A percentile compares a stretch with the other conserved stretches of the same genome.
These are phyloP conservation scores for Clitopilus passeckerianus DNA, from an alignment of 768 basidiomycete species.

Conservation along the genomic window DNA sequence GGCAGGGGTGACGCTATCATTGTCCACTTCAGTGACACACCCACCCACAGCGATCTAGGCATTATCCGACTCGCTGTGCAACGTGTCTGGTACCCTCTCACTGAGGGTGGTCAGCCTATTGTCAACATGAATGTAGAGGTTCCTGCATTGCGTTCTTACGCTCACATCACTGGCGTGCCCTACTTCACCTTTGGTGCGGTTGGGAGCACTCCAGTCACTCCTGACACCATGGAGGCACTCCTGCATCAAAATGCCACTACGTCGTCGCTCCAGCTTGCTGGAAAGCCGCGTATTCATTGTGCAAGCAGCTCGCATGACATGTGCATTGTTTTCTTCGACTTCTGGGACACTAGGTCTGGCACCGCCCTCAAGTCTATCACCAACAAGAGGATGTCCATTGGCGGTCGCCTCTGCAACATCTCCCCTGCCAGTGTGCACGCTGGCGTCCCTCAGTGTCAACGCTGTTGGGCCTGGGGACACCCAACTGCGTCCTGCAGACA, in stretches of 20 bases:
- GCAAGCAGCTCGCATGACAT: background rate
- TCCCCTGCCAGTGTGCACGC: background rate
- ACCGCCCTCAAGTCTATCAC: background rate
- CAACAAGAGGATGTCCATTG: too few species aligned
- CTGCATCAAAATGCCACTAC: background rate
- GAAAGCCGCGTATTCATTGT: background rate
- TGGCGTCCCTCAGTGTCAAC: background rate
- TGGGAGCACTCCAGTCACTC: background rate
- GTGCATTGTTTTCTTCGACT: too few species aligned
- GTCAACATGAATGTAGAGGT: too few species aligned
- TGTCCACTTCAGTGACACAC: background rate
- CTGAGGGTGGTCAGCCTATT: too few species aligned
- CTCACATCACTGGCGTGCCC: too few species aligned
- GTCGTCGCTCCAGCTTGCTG: background rate
- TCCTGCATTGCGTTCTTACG: too few species aligned
- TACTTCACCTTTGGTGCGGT: too few species aligned
- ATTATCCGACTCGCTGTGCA: background rate
- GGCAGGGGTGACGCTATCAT: background rate
- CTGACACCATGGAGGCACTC: background rate
- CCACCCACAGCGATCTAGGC: background rate
- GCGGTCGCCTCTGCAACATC: too few species aligned
- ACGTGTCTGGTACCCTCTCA: too few species aligned
- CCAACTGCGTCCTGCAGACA: background rate
- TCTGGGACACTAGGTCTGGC: background rate
- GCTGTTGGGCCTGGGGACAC: background rate